Conservation (phyloP, 2,329 filamentous ascomycete species). For the Trichoderma atrobrunneum region DNA sequence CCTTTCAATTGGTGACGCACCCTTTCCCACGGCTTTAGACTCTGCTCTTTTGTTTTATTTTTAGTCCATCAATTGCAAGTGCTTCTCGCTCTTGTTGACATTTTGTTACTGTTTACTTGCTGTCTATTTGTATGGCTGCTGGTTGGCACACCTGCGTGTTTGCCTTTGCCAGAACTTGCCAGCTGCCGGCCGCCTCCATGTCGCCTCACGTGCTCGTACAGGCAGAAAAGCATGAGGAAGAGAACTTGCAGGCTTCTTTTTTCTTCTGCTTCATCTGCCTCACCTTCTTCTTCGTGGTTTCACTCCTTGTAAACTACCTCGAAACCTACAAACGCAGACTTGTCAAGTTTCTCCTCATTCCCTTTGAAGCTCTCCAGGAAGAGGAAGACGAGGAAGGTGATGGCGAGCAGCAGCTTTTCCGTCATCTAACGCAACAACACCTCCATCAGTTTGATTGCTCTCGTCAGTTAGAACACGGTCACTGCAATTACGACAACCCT, state of each 20-base stretch:
- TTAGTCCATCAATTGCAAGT: neutral
- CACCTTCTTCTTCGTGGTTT: neutral
- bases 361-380: neutral
- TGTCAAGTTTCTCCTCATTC: neutral
- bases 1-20: neutral
- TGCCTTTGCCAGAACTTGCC: neutral
- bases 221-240: neutral
- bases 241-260: neutral
- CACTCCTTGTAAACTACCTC: neutral
- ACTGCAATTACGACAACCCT: neutral
- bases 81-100: neutral
- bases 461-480: neutral
- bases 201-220: constrained; percentile 13
- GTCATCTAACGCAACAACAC: neutral
- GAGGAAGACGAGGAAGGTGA: neutral
- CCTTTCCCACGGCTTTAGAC: neutral
- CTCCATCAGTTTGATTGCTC: too few species aligned
- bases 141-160: neutral
- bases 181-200: constrained; percentile 7
- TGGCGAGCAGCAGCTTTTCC: neutral
- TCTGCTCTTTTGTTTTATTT: neutral
- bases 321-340: constrained; percentile 1
- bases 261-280: constrained; percentile 1
- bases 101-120: neutral
- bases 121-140: neutral